Percentiles rank a stretch among this genome's conserved stretches.
Evolutionary conservation across 2,329 filamentous ascomycete species (phyloP).

Genomic region (Colletotrichum abscissum): DNA sequence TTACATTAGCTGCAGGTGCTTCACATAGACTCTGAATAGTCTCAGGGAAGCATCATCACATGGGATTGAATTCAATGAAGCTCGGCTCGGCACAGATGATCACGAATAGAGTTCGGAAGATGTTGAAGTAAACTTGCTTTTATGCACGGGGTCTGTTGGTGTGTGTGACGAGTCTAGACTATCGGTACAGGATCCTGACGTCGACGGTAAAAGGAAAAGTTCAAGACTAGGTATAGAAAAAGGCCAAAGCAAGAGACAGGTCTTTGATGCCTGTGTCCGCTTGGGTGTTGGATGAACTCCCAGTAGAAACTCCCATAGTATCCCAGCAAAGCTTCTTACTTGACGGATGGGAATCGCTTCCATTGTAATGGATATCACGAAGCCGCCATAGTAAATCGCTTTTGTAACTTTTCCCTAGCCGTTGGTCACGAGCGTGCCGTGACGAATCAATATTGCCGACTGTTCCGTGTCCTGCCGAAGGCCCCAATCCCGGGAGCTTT

Average conservation of each 20-base stretch:
- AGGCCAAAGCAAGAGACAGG: not conserved
- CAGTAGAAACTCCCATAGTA: not conserved
- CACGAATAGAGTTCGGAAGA: not conserved
- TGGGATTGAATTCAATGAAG: not conserved
- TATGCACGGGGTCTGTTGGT: constrained; percentile 3
- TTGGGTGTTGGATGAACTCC: not conserved
- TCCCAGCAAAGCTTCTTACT: not conserved
- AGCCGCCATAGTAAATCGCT: not conserved
- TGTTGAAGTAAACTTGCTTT: not conserved
- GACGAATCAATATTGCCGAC: not conserved
- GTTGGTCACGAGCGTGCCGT: not conserved
- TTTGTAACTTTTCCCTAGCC: not conserved
- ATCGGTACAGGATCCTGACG: not conserved
- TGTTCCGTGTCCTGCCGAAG: constrained; percentile 16
- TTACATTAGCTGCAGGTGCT: not conserved
- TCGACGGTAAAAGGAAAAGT: not conserved
- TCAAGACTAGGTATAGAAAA: not conserved
- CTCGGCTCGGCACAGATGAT: not conserved
- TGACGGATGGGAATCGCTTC: not conserved
- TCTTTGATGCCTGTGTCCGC: not conserved
- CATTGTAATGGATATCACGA: not conserved
- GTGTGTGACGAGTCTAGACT: constrained; percentile 7
- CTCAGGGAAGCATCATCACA: not conserved
- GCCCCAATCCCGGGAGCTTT: not conserved
- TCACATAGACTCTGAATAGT: too few species aligned